Conservation (phyloP, 2,329 filamentous ascomycete genomes). For the Fusarium mundagurra region DNA sequence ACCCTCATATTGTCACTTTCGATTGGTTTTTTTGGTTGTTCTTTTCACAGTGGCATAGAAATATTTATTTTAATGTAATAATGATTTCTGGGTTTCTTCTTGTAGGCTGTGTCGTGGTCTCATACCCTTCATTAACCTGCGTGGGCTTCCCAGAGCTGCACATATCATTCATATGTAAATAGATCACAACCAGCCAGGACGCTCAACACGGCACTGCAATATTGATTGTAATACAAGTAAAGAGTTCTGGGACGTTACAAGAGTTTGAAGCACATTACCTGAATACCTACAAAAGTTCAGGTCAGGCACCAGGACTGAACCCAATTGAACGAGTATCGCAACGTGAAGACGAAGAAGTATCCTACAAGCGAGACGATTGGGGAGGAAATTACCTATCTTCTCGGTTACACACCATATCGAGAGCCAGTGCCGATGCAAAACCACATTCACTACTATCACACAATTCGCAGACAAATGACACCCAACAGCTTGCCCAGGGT, state of each 20-base stretch:
- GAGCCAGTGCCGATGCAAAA: neutral
- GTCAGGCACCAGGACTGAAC: no score
- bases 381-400: neutral
- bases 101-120: neutral
- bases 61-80: neutral
- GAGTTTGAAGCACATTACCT: neutral
- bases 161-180: accelerated
- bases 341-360: neutral
- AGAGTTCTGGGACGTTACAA: neutral
- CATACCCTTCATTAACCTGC: neutral
- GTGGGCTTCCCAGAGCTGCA: accelerated
- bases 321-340: neutral
- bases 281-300: neutral
- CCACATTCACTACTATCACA: neutral
- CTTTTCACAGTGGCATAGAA: neutral
- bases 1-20: neutral
- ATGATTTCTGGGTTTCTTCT: no score
- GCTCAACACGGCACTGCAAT: no score
- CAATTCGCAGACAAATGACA: neutral
- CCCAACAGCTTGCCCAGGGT: neutral
- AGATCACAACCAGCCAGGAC: accelerated
- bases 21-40: no score
- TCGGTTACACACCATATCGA: no score
- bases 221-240: neutral
- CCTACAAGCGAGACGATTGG: no score